These are phyloP conservation scores for Pythium plurisporium DNA, from an alignment of 352 stramenopile species.

Conservation along the genomic window DNA sequence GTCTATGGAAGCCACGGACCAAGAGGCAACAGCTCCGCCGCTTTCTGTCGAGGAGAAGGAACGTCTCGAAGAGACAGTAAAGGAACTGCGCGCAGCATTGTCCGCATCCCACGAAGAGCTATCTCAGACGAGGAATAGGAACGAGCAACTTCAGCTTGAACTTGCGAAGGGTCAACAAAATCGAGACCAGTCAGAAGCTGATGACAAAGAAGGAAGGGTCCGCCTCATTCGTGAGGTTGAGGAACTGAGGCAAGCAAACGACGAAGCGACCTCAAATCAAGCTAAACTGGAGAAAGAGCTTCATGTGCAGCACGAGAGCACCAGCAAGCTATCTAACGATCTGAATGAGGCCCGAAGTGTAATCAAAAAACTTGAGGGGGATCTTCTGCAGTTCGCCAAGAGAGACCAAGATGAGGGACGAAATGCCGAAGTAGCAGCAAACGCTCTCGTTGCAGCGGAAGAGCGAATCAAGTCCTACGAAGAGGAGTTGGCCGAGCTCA, in stretches of 20 bases:
- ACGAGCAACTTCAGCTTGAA: not conserved
- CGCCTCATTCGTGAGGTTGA: not conserved
- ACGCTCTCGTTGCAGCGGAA: slow-evolving; percentile 15
- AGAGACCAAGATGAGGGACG: slow-evolving; percentile 20
- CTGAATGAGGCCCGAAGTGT: slow-evolving; percentile 1
- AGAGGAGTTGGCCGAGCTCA: not conserved
- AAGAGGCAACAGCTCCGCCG: not conserved
- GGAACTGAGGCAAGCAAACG: not conserved
- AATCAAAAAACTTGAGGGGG: slow-evolving; percentile 16
- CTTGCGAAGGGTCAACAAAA: not conserved
- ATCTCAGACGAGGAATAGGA: not conserved
- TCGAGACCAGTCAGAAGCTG: not conserved
- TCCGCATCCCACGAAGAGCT: slow-evolving; percentile 1
- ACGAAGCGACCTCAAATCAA: not conserved
- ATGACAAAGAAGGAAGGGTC: not conserved
- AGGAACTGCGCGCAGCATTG: not conserved
- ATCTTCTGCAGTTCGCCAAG: slow-evolving; percentile 15
- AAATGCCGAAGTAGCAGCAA: slow-evolving; percentile 10
- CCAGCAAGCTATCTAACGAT: not conserved
- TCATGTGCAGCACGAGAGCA: slow-evolving; percentile 12
- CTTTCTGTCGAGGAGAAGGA: not conserved
- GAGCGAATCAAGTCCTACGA: slow-evolving; percentile 20
- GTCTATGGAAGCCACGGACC: too few species aligned
- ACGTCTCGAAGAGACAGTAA: not conserved
- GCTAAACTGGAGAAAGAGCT: slow-evolving; percentile 33